These are phyloP conservation scores for Rhypophila decipiens DNA, from an alignment of 495 filamentous ascomycete genomes.

Conservation along the genomic window DNA sequence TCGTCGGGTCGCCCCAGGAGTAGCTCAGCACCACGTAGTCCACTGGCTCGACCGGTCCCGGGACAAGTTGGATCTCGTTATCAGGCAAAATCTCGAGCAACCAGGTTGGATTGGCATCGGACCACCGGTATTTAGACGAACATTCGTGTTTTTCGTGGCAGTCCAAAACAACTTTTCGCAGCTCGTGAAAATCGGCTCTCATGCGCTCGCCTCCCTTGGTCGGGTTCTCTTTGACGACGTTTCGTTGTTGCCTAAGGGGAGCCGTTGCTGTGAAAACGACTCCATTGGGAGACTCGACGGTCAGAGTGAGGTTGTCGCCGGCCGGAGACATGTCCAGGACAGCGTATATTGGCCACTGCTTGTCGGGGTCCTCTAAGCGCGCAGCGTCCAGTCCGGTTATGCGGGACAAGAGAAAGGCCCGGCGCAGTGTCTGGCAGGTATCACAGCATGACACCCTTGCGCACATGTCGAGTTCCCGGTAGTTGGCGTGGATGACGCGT, in stretches of 20 bases:
- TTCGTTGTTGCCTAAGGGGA: constrained; percentile 2
- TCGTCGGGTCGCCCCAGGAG: constrained; percentile 24
- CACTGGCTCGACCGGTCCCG: constrained; percentile 8
- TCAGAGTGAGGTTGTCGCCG: constrained; percentile 13
- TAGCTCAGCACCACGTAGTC: constrained; percentile 29
- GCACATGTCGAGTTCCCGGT: constrained; percentile 21
- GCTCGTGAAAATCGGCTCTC: constrained; percentile 15
- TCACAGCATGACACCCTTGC: constrained; percentile 17
- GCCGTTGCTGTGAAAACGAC: constrained; percentile 14
- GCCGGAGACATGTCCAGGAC: constrained; percentile 9
- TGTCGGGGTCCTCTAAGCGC: constrained; percentile 9
- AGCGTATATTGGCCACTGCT: constrained; percentile 18
- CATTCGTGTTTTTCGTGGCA: constrained; percentile 24
- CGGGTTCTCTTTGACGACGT: not conserved
- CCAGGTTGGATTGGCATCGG: constrained; percentile 25
- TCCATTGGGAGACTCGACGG: constrained; percentile 7
- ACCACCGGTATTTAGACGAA: constrained; percentile 25
- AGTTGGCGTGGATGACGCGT: constrained; percentile 20
- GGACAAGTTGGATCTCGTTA: constrained; percentile 12
- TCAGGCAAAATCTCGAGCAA: constrained; percentile 20
- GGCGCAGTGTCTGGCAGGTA: constrained; percentile 19
- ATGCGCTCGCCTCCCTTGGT: constrained; percentile 10
- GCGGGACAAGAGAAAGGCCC: constrained; percentile 23
- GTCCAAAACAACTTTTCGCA: constrained; percentile 13
- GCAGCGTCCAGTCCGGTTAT: constrained; percentile 18